phyloP scores from a whole-genome alignment of 2,329 filamentous ascomycete species.

The Thelonectria discophora region DNA sequence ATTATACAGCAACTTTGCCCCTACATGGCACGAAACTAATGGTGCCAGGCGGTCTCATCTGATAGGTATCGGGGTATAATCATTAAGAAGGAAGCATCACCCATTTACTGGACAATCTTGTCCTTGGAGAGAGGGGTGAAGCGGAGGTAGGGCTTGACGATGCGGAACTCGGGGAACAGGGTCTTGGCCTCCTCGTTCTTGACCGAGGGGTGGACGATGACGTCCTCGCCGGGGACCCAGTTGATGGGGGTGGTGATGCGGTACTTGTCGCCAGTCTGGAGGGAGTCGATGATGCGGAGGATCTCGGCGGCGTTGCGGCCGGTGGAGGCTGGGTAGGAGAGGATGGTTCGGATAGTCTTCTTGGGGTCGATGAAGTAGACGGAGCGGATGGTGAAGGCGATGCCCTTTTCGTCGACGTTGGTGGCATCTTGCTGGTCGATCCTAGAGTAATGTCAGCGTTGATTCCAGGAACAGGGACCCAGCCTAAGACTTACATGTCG shows the following conservation, averaged over 20 bases:
- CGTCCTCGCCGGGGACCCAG: constrained; percentile 88
- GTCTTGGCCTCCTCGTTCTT: constrained; percentile 86
- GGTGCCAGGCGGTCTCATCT: not conserved
- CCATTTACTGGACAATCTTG: constrained; percentile 33
- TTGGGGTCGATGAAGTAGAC: constrained; percentile 94
- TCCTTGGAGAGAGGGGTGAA: constrained; percentile 74
- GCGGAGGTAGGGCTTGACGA: constrained; percentile 77
- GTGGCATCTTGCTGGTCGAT: constrained; percentile 82
- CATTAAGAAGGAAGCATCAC: too few relatives aligned
- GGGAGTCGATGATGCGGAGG: constrained; percentile 79
- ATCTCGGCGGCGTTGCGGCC: constrained; percentile 85
- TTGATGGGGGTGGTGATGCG: constrained; percentile 89
- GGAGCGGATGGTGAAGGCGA: constrained; percentile 92
- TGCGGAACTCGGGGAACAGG: constrained; percentile 81
- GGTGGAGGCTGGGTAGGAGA: constrained; percentile 91
- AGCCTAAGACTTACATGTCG: constrained; percentile 77
- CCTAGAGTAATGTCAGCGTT: constrained; percentile 49
- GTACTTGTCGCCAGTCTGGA: constrained; percentile 88
- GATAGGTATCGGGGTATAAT: not conserved
- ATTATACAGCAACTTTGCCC: not conserved
- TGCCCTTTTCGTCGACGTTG: constrained; percentile 82
- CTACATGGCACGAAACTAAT: not conserved
- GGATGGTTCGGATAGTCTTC: constrained; percentile 92
- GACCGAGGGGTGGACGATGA: constrained; percentile 87
- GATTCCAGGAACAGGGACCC: too few relatives aligned